Percentiles rank a stretch among this genome's conserved stretches.
These are phyloP conservation scores for Dryas integrifolia DNA, from an alignment of 331 rosid species.

Conservation along the genomic window DNA sequence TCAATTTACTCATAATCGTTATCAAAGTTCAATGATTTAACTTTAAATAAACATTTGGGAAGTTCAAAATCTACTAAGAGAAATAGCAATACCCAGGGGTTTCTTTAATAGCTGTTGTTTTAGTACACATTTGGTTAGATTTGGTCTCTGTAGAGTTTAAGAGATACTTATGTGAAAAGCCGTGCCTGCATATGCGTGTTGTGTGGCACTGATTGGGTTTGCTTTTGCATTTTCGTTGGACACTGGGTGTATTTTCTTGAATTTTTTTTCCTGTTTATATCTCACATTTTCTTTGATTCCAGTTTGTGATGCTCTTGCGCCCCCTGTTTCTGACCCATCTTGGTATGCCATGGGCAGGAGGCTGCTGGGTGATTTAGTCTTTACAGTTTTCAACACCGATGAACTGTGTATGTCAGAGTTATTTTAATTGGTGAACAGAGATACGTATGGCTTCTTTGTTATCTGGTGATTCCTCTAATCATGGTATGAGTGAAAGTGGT, in stretches of 20 bases:
- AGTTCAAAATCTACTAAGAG: no score
- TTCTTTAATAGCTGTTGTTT: background rate
- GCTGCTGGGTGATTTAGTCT: slow-evolving; percentile 8
- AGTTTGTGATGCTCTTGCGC: background rate
- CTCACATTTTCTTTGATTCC: background rate
- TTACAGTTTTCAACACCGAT: background rate
- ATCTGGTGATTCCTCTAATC: slow-evolving; percentile 38
- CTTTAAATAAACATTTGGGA: background rate
- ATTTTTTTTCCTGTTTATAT: background rate
- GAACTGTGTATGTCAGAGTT: background rate
- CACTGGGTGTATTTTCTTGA: background rate
- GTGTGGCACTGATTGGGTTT: background rate
- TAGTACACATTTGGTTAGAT: no score
- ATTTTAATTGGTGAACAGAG: background rate
- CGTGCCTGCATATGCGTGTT: background rate
- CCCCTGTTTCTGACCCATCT: slow-evolving; percentile 2
- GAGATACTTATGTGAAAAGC: background rate
- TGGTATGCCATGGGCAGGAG: slow-evolving; percentile 16
- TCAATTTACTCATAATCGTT: background rate
- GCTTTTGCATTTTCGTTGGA: background rate
- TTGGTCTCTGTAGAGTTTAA: no score
- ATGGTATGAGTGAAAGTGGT: slow-evolving; percentile 49
- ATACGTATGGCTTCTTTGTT: slow-evolving; percentile 21
- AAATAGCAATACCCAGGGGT: no score
- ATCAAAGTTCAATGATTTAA: background rate